Base-by-base conservation (phyloP, 1,284 basidiomycete genomes). In the Irpex lacteus region DNA sequence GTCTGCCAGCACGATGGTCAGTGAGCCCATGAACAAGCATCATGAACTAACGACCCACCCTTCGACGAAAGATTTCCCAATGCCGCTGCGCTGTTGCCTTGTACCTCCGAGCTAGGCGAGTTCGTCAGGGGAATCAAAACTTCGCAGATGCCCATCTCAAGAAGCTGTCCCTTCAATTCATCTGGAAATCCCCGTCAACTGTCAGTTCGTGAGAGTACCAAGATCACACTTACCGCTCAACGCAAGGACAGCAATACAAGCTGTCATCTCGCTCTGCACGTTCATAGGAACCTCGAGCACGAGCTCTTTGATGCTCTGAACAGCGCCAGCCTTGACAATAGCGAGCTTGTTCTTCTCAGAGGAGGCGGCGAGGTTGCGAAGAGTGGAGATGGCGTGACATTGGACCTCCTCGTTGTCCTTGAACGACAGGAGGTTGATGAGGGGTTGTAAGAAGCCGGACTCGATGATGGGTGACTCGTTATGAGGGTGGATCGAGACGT, bases 381-480 rank as follows among this genome's bases (percentile, higher is more conserved):
- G 83, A 0, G 98, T 99, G 34, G 95, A 98, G 70, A 99, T 99
- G n/a, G 98, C 98, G 73, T 99, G 98, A 73, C 98, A 99, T 77
- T 99, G 97, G 38, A 99, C 96, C 79, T 99, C 98, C 78, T 99
- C 98, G 75, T 99, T 99, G 77, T 99, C 98, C 77, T 94, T 98
- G 81, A 99, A 99, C 4, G 95, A 95, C 49, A 99, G 83, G 47
- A 99, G 85, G 74, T 95, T 96, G 76, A 99, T 98, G 52, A 99
- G 82, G 1, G 98, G 98, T 73, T 96, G 91, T 62, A 99, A 80
- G 84, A 99, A 99, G 26, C 96, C 96, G 52, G 95, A 95, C 73
- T 99, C 98, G 76, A 99, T 99, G 76, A 99, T 99, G 15, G 98
- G 98, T 0, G 96, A 98, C 77, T 99, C 98, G 82, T 99, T 99